Conservation (phyloP, 345 rosid genomes). For the Odontarrhena argentea region DNA sequence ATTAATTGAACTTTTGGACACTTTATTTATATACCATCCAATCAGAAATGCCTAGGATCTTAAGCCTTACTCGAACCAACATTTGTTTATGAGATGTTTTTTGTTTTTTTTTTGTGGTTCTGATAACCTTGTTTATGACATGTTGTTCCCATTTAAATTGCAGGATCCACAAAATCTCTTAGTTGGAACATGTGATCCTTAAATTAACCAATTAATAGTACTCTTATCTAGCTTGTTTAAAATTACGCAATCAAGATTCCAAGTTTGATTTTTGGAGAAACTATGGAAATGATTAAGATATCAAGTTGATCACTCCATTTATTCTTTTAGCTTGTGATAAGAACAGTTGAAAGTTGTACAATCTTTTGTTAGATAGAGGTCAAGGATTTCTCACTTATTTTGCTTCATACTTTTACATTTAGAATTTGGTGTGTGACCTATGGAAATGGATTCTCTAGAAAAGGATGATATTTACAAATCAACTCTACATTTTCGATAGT, state of each 20-base stretch:
- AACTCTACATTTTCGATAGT: neutral
- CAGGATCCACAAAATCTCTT: constrained; percentile 28
- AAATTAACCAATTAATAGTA: neutral
- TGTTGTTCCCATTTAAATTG: constrained; percentile 26
- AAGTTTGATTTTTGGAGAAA: constrained; percentile 19
- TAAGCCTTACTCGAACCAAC: constrained; percentile 11
- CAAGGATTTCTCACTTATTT: constrained; percentile 21
- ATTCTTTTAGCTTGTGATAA: constrained; percentile 9
- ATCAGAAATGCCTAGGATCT: constrained; percentile 32
- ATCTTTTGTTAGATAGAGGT: constrained; percentile 3
- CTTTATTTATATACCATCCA: constrained; percentile 25
- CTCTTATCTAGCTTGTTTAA: constrained; percentile 4
- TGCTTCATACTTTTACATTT: neutral
- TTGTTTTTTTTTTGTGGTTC: neutral
- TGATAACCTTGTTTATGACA: neutral
- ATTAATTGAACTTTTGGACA: constrained; percentile 12
- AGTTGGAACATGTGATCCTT: constrained; percentile 23
- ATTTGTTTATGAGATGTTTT: constrained; percentile 14
- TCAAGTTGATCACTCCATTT: constrained; percentile 12
- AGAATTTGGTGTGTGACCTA: constrained; percentile 6
- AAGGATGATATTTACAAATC: neutral
- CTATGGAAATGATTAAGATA: constrained; percentile 12
- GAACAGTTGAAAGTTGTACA: neutral
- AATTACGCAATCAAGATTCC: constrained; percentile 12
- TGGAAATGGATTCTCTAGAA: constrained; percentile 1